A percentile compares a stretch with the other conserved stretches of the same genome.
Evolutionary conservation across 257 asterid species (phyloP).

Genomic region (Solanum chiquidenum): DNA sequence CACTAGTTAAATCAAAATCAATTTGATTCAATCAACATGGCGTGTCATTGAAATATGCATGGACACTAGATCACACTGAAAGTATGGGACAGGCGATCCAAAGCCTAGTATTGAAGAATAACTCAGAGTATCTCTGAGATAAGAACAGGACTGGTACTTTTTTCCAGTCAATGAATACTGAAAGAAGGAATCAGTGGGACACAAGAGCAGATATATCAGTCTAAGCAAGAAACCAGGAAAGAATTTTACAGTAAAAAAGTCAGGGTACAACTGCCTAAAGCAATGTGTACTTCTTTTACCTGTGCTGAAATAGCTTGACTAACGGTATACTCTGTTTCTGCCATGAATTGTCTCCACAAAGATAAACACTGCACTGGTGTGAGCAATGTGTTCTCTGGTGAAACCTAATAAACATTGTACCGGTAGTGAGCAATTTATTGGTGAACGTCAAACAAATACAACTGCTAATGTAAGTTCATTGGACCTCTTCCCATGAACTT

Average conservation of each 20-base stretch:
- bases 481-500: slow-evolving; percentile 58
- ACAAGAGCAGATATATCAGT: neutral
- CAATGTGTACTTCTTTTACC: slow-evolving; percentile 9
- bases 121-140: neutral
- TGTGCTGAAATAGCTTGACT: slow-evolving; percentile 56
- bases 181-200: neutral
- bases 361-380: slow-evolving; percentile 52
- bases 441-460: neutral
- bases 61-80: neutral
- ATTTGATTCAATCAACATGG: neutral
- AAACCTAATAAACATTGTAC: slow-evolving; percentile 23
- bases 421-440: neutral
- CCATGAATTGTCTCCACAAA: slow-evolving; percentile 46
- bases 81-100: neutral
- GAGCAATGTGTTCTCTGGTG: slow-evolving; percentile 45
- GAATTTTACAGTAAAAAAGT: neutral
- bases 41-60: neutral
- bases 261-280: neutral
- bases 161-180: neutral
- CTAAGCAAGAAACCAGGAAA: neutral
- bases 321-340: slow-evolving; percentile 47
- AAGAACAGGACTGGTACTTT: neutral
- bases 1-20: neutral
- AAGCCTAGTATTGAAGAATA: neutral
- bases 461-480: neutral